Evolutionary conservation across 2,329 filamentous ascomycete genomes (phyloP).

Genomic region (Penicillium vulpinum): DNA sequence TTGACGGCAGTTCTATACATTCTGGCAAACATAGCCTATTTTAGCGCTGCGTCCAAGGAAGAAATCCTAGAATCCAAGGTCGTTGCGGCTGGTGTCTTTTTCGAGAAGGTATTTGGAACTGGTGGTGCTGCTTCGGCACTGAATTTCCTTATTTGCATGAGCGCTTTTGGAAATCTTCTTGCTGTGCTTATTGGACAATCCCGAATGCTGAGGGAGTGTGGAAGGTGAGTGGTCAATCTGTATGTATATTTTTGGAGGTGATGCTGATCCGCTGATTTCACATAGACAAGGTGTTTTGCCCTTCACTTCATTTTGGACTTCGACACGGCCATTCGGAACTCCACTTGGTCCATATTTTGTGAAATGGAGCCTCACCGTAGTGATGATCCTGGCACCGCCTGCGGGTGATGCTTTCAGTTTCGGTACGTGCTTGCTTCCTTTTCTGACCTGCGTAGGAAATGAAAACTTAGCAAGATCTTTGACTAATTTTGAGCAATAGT

Average conservation of each 20-base stretch:
- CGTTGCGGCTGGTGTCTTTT: slow-evolving; percentile 60
- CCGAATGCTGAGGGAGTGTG: slow-evolving; percentile 61
- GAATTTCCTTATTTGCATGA: slow-evolving; percentile 59
- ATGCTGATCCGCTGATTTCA: not conserved
- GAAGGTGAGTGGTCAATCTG: slow-evolving; percentile 39
- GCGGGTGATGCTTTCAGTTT: slow-evolving; percentile 67
- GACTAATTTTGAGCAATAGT: not conserved
- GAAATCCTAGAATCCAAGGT: slow-evolving; percentile 56
- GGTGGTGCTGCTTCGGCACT: slow-evolving; percentile 53
- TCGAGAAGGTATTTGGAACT: slow-evolving; percentile 58
- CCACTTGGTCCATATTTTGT: slow-evolving; percentile 60
- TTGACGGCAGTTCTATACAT: slow-evolving; percentile 58
- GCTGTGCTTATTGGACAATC: slow-evolving; percentile 58
- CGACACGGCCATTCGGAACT: slow-evolving; percentile 63
- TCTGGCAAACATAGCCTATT: slow-evolving; percentile 62
- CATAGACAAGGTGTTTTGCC: slow-evolving; percentile 61
- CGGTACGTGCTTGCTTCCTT: slow-evolving; percentile 34
- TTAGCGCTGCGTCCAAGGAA: slow-evolving; percentile 56
- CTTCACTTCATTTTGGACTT: slow-evolving; percentile 62
- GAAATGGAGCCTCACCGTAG: slow-evolving; percentile 58
- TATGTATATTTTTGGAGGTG: not conserved
- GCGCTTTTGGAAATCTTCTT: slow-evolving; percentile 61
- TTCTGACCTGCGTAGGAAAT: rapidly evolving
- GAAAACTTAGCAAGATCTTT: rapidly evolving
- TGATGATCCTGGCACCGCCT: slow-evolving; percentile 62